Conservation (phyloP, 768 basidiomycete genomes). For the Russula vinacea region DNA sequence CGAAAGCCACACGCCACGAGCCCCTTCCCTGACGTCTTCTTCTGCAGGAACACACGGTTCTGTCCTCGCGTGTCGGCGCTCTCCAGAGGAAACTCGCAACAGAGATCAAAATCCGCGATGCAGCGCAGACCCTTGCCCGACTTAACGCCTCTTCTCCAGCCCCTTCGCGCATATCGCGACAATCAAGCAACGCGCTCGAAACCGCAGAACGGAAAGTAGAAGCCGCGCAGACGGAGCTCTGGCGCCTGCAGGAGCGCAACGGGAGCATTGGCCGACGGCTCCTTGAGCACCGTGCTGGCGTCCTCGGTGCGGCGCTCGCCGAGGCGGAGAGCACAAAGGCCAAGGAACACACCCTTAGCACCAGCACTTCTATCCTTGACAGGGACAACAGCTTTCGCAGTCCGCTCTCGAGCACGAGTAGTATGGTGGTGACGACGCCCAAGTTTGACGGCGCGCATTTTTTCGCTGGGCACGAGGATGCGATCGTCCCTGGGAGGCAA, state of each 20-base stretch:
- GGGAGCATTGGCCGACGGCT: conserved; percentile 61
- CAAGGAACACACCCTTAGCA: conserved; percentile 51
- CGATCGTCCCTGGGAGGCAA: conserved; percentile 50
- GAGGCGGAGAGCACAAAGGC: conserved; percentile 32
- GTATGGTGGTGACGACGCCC: conserved; percentile 40
- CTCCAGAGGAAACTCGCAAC: conserved; percentile 70
- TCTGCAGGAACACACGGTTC: conserved; percentile 67
- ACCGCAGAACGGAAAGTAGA: conserved; percentile 72
- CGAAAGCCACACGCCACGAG: too few relatives aligned
- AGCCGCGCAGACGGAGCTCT: conserved; percentile 64
- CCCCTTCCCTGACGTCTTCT: conserved; percentile 21
- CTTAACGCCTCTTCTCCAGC: conserved; percentile 47
- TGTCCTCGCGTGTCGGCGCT: conserved; percentile 62
- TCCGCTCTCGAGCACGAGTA: conserved; percentile 38
- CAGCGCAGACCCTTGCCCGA: conserved; percentile 69
- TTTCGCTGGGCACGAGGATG: conserved; percentile 76
- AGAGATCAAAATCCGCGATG: conserved; percentile 87
- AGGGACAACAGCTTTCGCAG: conserved; percentile 34
- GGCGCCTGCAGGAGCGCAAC: conserved; percentile 60
- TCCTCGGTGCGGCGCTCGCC: conserved; percentile 64
- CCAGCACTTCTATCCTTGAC: conserved; percentile 32
- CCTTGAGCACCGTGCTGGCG: conserved; percentile 79
- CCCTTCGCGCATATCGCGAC: conserved; percentile 58
- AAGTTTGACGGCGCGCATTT: conserved; percentile 80
- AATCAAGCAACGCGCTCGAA: conserved; percentile 68